phyloP scores from a whole-genome alignment of 1,139 yeast genomes.

The Hansenula lynferdii region DNA sequence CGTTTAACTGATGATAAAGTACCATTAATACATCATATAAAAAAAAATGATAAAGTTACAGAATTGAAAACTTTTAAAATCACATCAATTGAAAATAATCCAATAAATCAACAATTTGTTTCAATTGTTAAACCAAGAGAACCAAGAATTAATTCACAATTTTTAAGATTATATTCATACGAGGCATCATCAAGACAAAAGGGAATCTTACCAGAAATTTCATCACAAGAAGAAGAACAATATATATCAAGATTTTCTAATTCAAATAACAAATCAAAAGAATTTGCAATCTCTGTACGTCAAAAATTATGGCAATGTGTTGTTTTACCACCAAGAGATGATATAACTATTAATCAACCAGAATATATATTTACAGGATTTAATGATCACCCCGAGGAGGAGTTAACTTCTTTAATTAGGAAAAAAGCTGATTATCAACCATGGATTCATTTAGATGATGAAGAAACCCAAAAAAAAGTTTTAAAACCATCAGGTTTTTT shows the following conservation, averaged over 20 bases:
- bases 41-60: slow-evolving; percentile 5
- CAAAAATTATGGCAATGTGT: slow-evolving; percentile 46
- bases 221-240: slow-evolving; percentile 23
- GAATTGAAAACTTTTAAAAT: slow-evolving; percentile 22
- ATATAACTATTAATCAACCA: slow-evolving; percentile 21
- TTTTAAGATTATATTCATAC: slow-evolving; percentile 40
- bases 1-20: slow-evolving; percentile 21
- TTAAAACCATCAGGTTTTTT: slow-evolving; percentile 19
- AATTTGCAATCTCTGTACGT: slow-evolving; percentile 35
- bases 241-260: slow-evolving; percentile 16
- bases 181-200: slow-evolving; percentile 36
- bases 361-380: slow-evolving; percentile 24
- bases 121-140: slow-evolving; percentile 31
- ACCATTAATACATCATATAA: slow-evolving; percentile 2
- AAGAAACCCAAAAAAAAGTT: slow-evolving; percentile 4
- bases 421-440: slow-evolving; percentile 32
- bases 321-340: slow-evolving; percentile 37
- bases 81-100: slow-evolving; percentile 9
- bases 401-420: slow-evolving; percentile 16
- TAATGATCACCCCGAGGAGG: slow-evolving; percentile 6
- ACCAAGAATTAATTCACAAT: slow-evolving; percentile 39
- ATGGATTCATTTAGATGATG: slow-evolving; percentile 29
- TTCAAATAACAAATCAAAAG: slow-evolving; percentile 5
- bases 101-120: background rate
- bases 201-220: slow-evolving; percentile 31